Evolutionary conservation across 164 flowering plant genomes (phyloP).

Genomic region (Paratinospora sagittata): DNA sequence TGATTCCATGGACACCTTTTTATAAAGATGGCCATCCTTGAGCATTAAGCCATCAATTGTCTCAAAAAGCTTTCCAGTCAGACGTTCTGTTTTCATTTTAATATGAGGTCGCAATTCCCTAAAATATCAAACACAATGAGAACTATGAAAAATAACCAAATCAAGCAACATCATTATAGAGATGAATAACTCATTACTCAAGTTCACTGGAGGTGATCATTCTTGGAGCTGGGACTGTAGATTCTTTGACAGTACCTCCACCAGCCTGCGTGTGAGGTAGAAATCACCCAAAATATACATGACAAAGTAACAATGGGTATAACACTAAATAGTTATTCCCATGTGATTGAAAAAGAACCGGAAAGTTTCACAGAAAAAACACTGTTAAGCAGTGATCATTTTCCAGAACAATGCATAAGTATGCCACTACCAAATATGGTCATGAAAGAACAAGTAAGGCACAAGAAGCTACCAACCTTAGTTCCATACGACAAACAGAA

Average conservation of each 20-base stretch:
- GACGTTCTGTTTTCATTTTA: slow-evolving; percentile 64
- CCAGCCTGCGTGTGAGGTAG: slow-evolving; percentile 50
- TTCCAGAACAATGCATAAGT: not conserved
- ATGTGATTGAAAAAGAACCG: too few species aligned
- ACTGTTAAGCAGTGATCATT: not conserved
- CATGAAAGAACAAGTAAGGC: not conserved
- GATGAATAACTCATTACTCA: slow-evolving; percentile 45
- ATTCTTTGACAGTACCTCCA: slow-evolving; percentile 39
- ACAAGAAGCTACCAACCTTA: not conserved
- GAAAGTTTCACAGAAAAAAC: too few species aligned
- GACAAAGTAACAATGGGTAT: not conserved
- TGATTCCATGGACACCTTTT: slow-evolving; percentile 75
- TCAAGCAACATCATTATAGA: not conserved
- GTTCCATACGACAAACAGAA: not conserved
- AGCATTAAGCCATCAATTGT: slow-evolving; percentile 77
- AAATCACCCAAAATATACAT: not conserved
- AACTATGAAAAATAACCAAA: slow-evolving; percentile 8
- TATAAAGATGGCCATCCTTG: slow-evolving; percentile 83
- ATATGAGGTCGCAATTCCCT: slow-evolving; percentile 82
- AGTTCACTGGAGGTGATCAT: slow-evolving; percentile 74
- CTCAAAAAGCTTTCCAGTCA: slow-evolving; percentile 52
- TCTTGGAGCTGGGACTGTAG: slow-evolving; percentile 56
- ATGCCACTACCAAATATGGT: not conserved
- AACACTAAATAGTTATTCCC: too few species aligned
- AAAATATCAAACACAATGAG: slow-evolving; percentile 6